Conservation (phyloP, 768 basidiomycete genomes). For the Lentinula sp. region DNA sequence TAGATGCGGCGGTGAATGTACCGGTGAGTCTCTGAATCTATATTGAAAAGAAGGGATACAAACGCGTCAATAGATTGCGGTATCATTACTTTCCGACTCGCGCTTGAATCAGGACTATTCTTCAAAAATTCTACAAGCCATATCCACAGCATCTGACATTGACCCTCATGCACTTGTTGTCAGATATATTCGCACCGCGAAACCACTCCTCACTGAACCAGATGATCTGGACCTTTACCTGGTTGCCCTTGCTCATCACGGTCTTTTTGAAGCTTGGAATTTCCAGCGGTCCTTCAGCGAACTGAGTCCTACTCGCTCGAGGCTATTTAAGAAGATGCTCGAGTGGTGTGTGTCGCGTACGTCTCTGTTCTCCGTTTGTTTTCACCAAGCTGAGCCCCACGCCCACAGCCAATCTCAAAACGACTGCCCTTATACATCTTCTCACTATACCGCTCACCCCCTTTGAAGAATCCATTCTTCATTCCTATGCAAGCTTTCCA, state of each 20-base stretch:
- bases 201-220: slow-evolving; percentile 64
- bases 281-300: slow-evolving; percentile 71
- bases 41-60: background rate
- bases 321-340: slow-evolving; percentile 53
- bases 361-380: slow-evolving; percentile 19
- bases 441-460: slow-evolving; percentile 59
- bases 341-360: slow-evolving; percentile 67
- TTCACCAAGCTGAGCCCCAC: slow-evolving; percentile 1
- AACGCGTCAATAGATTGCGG: slow-evolving; percentile 46
- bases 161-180: slow-evolving; percentile 54
- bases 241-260: slow-evolving; percentile 58
- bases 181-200: slow-evolving; percentile 70
- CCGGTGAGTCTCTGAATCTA: slow-evolving; percentile 39
- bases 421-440: slow-evolving; percentile 52
- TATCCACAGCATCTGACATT: slow-evolving; percentile 38
- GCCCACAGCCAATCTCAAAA: slow-evolving; percentile 50
- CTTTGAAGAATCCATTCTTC: slow-evolving; percentile 57
- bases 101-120: slow-evolving; percentile 73
- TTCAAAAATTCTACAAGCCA: slow-evolving; percentile 70
- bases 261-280: slow-evolving; percentile 68
- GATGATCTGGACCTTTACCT: slow-evolving; percentile 68
- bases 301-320: slow-evolving; percentile 40
- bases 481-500: slow-evolving; percentile 41
- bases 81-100: slow-evolving; percentile 66
- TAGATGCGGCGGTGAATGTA: slow-evolving; percentile 66